Evolutionary conservation across 2,329 filamentous ascomycete genomes (phyloP).

Genomic region (Beauveria australis): DNA sequence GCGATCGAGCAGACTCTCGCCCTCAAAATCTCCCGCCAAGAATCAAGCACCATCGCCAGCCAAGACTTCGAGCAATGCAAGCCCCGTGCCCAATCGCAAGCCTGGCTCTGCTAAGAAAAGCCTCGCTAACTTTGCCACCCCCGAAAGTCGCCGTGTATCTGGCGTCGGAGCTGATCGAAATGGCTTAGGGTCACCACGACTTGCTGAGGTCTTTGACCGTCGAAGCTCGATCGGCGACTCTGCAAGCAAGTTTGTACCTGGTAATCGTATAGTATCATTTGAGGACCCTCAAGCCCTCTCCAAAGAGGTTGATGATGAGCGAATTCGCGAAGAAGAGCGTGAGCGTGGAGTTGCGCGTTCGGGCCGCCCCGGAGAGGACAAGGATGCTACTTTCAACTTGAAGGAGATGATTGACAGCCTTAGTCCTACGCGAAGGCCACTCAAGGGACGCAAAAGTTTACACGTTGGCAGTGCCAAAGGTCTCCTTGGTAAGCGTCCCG

Average conservation of each 20-base stretch:
- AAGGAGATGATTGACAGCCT: slow-evolving; percentile 72
- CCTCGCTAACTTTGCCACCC: slow-evolving; percentile 14
- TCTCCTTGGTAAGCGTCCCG: slow-evolving; percentile 64
- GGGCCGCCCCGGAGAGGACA: slow-evolving; percentile 42
- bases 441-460: slow-evolving; percentile 66
- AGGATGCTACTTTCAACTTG: slow-evolving; percentile 57
- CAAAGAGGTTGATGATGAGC: slow-evolving; percentile 54
- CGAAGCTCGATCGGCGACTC: slow-evolving; percentile 64
- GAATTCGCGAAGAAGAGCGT: slow-evolving; percentile 47
- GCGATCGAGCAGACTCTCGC: slow-evolving; percentile 3
- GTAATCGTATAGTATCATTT: slow-evolving; percentile 47
- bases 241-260: slow-evolving; percentile 55
- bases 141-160: slow-evolving; percentile 45
- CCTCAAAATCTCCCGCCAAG: not conserved
- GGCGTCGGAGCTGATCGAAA: slow-evolving; percentile 61
- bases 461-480: slow-evolving; percentile 67
- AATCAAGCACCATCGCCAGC: not conserved
- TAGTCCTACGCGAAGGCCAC: slow-evolving; percentile 62
- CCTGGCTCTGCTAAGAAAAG: not conserved
- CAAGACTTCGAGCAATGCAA: not conserved
- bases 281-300: slow-evolving; percentile 56
- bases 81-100: not conserved
- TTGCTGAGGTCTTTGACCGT: slow-evolving; percentile 62
- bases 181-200: slow-evolving; percentile 67
- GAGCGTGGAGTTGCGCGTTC: slow-evolving; percentile 51